Evolutionary conservation across 352 stramenopile species (phyloP).

Genomic region (Phytophthora vignae): DNA sequence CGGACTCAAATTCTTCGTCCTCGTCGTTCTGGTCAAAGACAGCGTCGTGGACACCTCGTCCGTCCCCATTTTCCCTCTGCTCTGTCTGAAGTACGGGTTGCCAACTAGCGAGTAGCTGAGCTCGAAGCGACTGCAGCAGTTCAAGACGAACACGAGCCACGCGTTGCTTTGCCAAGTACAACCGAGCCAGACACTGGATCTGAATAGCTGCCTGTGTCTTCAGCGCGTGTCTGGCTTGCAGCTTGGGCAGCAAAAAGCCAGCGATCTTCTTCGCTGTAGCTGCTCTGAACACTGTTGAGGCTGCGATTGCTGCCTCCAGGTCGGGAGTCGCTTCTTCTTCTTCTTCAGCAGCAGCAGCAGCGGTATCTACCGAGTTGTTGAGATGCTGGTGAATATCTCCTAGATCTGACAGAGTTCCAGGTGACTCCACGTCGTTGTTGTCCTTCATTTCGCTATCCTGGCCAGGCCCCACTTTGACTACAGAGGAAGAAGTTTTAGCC

Average conservation of each 20-base stretch:
- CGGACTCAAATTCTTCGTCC: conserved; percentile 16
- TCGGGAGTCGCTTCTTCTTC: not conserved
- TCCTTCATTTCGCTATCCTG: no score
- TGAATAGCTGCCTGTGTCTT: conserved; percentile 10
- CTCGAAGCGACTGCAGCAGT: conserved; percentile 21
- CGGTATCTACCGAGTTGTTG: not conserved
- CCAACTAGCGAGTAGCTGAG: conserved; percentile 23
- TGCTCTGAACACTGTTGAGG: not conserved
- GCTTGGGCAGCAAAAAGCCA: conserved; percentile 16
- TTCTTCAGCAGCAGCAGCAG: no score
- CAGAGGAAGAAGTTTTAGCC: no score
- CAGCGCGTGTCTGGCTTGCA: conserved; percentile 8
- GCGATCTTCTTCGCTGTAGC: conserved; percentile 16
- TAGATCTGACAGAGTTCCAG: not conserved
- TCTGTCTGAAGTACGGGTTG: not conserved
- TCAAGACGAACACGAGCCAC: conserved; percentile 8
- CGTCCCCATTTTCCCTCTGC: not conserved
- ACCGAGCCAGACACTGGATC: conserved; percentile 28
- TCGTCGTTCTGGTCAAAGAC: conserved; percentile 10
- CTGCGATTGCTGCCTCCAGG: not conserved
- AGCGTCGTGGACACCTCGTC: not conserved
- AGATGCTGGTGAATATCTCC: not conserved
- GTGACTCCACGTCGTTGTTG: no score
- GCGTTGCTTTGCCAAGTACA: conserved; percentile 18
- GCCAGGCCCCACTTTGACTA: not conserved